Evolutionary conservation across 176 grass and related monocot genomes (phyloP).

Genomic region (Panicum miliaceum): DNA sequence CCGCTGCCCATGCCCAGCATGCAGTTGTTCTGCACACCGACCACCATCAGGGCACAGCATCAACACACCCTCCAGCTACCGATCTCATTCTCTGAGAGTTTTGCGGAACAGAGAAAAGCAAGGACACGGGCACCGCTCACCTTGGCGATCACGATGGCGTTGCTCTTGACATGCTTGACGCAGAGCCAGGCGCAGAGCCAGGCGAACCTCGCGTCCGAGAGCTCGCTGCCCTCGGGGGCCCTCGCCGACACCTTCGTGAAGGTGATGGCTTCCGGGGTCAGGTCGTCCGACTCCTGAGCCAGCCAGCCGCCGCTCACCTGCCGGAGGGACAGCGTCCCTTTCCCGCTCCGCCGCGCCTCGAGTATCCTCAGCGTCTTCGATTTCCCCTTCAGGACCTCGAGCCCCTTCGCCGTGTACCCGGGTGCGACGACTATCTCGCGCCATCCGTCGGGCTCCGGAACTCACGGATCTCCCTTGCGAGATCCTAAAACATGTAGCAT

Average conservation of each 20-base stretch:
- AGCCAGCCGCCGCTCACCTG: conserved; percentile 87
- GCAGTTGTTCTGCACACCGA: conserved; percentile 66
- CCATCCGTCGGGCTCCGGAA: conserved; percentile 81
- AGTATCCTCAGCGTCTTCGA: conserved; percentile 88
- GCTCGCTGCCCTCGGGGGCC: conserved; percentile 40
- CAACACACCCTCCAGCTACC: not conserved
- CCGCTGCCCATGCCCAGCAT: conserved; percentile 98
- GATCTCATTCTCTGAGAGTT: not conserved
- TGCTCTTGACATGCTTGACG: conserved; percentile 97
- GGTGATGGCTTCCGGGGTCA: conserved; percentile 72
- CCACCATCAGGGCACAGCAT: not conserved
- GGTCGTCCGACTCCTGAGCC: conserved; percentile 73
- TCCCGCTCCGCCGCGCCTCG: conserved; percentile 73
- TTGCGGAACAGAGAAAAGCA: not conserved
- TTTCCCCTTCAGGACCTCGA: conserved; percentile 82
- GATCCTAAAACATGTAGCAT: conserved; percentile 48
- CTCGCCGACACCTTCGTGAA: conserved; percentile 59
- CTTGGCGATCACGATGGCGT: conserved; percentile 97
- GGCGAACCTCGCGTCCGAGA: conserved; percentile 78
- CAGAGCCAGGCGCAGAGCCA: conserved; percentile 97
- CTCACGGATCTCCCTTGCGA: conserved; percentile 90
- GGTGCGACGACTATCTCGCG: conserved; percentile 83
- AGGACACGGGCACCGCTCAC: conserved; percentile 5
- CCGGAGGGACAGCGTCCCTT: conserved; percentile 70
- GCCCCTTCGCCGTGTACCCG: conserved; percentile 77